Percentiles rank a stretch among this genome's conserved stretches.
These are phyloP conservation scores for Ceratocystis colombiana DNA, from an alignment of 2,329 filamentous ascomycete genomes.

Conservation along the genomic window DNA sequence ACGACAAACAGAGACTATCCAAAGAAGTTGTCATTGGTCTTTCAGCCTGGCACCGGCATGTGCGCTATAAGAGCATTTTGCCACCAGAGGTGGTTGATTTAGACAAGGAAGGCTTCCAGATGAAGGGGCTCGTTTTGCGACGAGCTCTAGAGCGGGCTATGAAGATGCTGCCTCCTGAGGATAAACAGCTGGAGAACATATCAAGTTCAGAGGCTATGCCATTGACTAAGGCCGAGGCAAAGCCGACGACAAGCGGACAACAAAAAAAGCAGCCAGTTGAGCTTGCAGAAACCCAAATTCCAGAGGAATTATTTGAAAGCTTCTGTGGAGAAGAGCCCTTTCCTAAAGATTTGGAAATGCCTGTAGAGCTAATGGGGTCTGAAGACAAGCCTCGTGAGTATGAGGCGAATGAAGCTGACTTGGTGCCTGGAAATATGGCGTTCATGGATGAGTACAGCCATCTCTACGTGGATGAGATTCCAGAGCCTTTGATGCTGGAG, in stretches of 20 bases:
- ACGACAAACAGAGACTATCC: constrained; percentile 38
- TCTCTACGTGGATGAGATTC: not conserved
- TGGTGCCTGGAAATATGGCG: not conserved
- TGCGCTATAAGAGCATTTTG: constrained; percentile 23
- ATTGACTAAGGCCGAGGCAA: not conserved
- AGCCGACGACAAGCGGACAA: not conserved
- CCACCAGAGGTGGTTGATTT: constrained; percentile 12
- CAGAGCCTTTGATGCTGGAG: not conserved
- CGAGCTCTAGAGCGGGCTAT: constrained; percentile 17
- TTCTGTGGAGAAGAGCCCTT: not conserved
- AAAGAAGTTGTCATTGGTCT: constrained; percentile 36
- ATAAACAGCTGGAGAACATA: not conserved
- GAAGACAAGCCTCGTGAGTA: not conserved
- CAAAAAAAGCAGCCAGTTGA: not conserved
- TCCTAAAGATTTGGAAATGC: not conserved
- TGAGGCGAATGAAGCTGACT: not conserved
- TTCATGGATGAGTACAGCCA: not conserved
- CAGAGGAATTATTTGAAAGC: not conserved
- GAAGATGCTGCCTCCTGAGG: constrained; percentile 17
- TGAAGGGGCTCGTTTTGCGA: constrained; percentile 19
- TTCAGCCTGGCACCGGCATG: constrained; percentile 22
- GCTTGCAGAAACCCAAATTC: not conserved
- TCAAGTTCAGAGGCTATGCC: not conserved
- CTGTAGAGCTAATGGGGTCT: not conserved
- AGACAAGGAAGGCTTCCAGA: constrained; percentile 16